These are phyloP conservation scores for Salix exigua DNA, from an alignment of 345 rosid genomes.

Conservation along the genomic window DNA sequence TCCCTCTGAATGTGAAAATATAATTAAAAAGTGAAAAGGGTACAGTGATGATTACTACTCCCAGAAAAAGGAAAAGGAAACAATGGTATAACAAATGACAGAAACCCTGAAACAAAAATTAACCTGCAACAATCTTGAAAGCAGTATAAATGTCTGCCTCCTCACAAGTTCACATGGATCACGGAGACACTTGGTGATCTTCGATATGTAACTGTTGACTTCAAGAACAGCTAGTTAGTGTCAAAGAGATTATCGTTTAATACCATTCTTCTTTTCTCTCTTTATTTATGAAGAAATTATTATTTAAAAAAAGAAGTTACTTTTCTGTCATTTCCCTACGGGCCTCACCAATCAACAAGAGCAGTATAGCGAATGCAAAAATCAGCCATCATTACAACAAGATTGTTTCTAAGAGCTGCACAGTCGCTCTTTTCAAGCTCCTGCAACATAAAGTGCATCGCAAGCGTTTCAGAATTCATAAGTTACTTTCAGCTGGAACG, in stretches of 20 bases:
- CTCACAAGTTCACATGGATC: slow-evolving; percentile 92
- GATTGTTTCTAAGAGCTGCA: slow-evolving; percentile 88
- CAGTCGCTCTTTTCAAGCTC: slow-evolving; percentile 90
- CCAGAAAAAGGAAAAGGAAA: background rate
- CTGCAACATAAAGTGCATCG: slow-evolving; percentile 33
- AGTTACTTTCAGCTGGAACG: background rate
- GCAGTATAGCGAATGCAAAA: slow-evolving; percentile 93
- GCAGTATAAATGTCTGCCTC: slow-evolving; percentile 87
- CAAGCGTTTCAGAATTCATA: background rate
- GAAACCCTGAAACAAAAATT: slow-evolving; percentile 3
- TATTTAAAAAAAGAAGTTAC: background rate
- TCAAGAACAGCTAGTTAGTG: slow-evolving; percentile 23
- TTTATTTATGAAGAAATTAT: background rate
- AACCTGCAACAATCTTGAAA: slow-evolving; percentile 92
- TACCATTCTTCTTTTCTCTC: background rate
- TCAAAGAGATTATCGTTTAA: slow-evolving; percentile 18
- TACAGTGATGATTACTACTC: background rate
- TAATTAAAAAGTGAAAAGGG: background rate
- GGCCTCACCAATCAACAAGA: slow-evolving; percentile 81
- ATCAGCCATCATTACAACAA: slow-evolving; percentile 82
- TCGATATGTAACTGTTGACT: slow-evolving; percentile 66
- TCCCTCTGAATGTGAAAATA: slow-evolving; percentile 59
- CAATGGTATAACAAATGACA: background rate
- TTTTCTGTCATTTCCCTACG: slow-evolving; percentile 9
- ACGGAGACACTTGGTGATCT: slow-evolving; percentile 74